Conservation (phyloP, 2,329 filamentous ascomycete species). For the Paecilomyces fulvus region DNA sequence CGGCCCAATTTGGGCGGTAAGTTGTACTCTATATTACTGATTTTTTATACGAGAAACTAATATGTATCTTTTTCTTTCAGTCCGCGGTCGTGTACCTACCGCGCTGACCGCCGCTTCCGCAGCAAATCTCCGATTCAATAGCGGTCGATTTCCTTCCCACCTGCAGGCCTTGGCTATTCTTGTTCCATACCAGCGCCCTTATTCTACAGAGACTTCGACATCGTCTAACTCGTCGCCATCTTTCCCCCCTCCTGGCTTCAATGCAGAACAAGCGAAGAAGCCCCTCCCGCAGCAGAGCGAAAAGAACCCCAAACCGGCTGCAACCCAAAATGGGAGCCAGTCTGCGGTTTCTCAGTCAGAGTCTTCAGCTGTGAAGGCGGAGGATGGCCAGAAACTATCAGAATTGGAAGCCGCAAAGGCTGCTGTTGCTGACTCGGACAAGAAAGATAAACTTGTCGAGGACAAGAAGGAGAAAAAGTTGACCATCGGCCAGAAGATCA, state of each 20-base stretch:
- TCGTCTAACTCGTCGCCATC: slow-evolving; percentile 40
- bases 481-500: slow-evolving; percentile 84
- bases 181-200: slow-evolving; percentile 41
- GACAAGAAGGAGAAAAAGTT: slow-evolving; percentile 72
- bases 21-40: slow-evolving; percentile 2
- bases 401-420: slow-evolving; percentile 57
- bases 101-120: slow-evolving; percentile 23
- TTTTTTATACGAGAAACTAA: not conserved
- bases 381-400: slow-evolving; percentile 44
- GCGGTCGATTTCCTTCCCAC: slow-evolving; percentile 38
- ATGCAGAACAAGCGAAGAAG: slow-evolving; percentile 81
- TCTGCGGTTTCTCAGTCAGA: slow-evolving; percentile 31
- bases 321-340: slow-evolving; percentile 25
- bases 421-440: slow-evolving; percentile 39
- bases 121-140: slow-evolving; percentile 24
- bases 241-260: slow-evolving; percentile 81
- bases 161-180: slow-evolving; percentile 51
- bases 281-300: slow-evolving; percentile 55
- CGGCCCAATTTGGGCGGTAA: slow-evolving; percentile 22
- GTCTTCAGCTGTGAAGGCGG: slow-evolving; percentile 35
- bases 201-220: slow-evolving; percentile 51
- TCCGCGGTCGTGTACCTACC: slow-evolving; percentile 22
- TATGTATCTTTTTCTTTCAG: slow-evolving; percentile 11
- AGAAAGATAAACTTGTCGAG: slow-evolving; percentile 47
- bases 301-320: slow-evolving; percentile 18